Evolutionary conservation across 495 filamentous ascomycete species (phyloP).

Genomic region (Podospora anserina): DNA sequence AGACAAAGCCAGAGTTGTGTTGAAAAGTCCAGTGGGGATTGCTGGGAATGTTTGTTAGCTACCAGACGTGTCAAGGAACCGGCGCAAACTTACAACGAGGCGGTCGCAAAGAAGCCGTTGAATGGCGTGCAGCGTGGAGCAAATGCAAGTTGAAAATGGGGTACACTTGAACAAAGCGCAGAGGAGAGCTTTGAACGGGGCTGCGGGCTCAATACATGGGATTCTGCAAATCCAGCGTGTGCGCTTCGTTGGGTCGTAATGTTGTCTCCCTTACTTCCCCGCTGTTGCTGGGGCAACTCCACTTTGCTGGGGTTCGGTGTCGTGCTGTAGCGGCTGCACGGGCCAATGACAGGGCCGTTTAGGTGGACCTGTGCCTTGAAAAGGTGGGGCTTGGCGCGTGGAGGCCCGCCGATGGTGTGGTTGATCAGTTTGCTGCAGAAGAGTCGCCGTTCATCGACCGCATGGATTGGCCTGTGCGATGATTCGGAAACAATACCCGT

Average conservation of each 20-base stretch:
- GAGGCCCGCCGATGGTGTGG: neutral
- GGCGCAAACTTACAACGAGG: neutral
- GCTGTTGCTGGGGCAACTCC: neutral
- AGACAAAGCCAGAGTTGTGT: neutral
- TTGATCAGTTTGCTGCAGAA: neutral
- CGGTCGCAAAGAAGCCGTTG: neutral
- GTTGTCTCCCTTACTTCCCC: neutral
- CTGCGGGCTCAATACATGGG: neutral
- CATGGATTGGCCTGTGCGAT: neutral
- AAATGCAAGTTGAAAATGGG: neutral
- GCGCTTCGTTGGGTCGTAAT: neutral
- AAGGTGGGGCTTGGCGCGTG: neutral
- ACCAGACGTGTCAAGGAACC: neutral
- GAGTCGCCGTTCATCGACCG: neutral
- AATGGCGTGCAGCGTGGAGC: neutral
- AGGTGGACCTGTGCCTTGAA: neutral
- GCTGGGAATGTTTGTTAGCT: neutral
- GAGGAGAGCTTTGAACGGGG: neutral
- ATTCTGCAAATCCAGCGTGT: neutral
- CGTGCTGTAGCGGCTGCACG: neutral
- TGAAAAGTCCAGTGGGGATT: neutral
- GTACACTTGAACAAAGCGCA: neutral
- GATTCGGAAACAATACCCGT: neutral
- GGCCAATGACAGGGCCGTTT: neutral
- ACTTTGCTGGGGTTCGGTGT: neutral